Conservation (phyloP, 139 green algal genomes). For the Pseudopediastrum boryanum region DNA sequence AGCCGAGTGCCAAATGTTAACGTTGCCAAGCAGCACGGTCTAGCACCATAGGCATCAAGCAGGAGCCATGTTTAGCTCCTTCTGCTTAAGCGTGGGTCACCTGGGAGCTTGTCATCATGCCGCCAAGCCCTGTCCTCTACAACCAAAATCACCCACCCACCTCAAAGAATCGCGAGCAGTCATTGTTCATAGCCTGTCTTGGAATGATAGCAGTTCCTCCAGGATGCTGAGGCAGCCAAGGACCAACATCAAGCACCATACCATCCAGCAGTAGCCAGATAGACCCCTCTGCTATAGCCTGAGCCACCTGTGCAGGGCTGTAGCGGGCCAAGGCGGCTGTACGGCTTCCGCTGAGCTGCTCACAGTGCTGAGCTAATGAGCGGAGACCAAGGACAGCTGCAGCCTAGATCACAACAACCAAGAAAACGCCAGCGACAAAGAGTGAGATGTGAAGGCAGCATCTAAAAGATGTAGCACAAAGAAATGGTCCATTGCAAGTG, state of each 20-base stretch:
- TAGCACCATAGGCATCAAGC: too few species aligned
- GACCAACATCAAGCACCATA: conserved; percentile 78
- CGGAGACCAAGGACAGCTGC: conserved; percentile 53
- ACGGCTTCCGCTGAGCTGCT: conserved; percentile 43
- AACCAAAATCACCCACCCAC: conserved; percentile 31
- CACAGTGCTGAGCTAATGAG: conserved; percentile 59
- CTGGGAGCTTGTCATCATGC: too few species aligned
- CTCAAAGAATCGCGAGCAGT: conserved; percentile 69
- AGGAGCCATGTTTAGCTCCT: too few species aligned
- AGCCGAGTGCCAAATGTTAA: too few species aligned
- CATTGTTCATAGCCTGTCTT: conserved; percentile 65
- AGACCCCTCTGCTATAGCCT: conserved; percentile 50
- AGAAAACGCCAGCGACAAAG: too few species aligned
- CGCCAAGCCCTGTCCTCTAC: too few species aligned
- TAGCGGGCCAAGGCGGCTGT: conserved; percentile 45
- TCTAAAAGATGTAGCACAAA: not conserved
- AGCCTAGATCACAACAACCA: conserved; percentile 26
- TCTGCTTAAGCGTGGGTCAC: too few species aligned
- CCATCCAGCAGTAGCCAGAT: conserved; percentile 40
- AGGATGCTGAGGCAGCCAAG: conserved; percentile 77
- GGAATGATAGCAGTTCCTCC: conserved; percentile 77
- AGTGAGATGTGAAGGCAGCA: not conserved
- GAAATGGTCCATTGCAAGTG: too few species aligned
- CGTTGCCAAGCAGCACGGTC: too few species aligned
- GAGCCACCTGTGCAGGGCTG: conserved; percentile 55